Conservation (phyloP, 164 flowering plant genomes). For the Chimonanthus salicifolius region DNA sequence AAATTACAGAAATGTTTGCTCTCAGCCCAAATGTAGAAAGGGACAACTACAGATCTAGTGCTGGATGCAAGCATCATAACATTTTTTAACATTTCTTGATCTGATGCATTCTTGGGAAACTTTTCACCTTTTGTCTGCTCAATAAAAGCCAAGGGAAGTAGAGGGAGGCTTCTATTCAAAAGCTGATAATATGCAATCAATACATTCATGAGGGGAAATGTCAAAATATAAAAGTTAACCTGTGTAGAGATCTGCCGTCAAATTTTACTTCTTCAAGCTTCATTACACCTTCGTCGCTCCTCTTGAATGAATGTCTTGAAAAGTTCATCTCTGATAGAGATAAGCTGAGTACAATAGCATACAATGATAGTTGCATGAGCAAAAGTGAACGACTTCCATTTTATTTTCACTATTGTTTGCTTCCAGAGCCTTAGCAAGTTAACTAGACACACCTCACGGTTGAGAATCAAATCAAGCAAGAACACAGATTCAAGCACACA, state of each 20-base stretch:
- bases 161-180: too few species aligned
- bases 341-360: slow-evolving; percentile 44
- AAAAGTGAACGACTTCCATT: too few species aligned
- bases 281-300: slow-evolving; percentile 87
- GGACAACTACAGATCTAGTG: too few species aligned
- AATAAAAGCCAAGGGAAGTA: slow-evolving; percentile 40
- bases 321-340: slow-evolving; percentile 92
- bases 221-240: slow-evolving; percentile 28
- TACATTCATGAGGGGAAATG: background rate
- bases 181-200: background rate
- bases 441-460: too few species aligned
- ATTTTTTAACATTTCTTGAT: slow-evolving; percentile 81
- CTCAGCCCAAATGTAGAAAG: too few species aligned
- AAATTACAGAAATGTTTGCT: too few species aligned
- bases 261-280: slow-evolving; percentile 83
- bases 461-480: too few species aligned
- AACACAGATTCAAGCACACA: too few species aligned
- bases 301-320: slow-evolving; percentile 89
- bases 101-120: slow-evolving; percentile 74
- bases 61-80: slow-evolving; percentile 39
- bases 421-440: too few species aligned
- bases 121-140: slow-evolving; percentile 73
- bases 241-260: slow-evolving; percentile 85
- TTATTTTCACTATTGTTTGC: too few species aligned
- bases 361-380: too few species aligned